Percentiles rank a stretch among this genome's conserved stretches.
phyloP scores from a whole-genome alignment of 768 basidiomycete genomes.

The Tephrocybe rancida region DNA sequence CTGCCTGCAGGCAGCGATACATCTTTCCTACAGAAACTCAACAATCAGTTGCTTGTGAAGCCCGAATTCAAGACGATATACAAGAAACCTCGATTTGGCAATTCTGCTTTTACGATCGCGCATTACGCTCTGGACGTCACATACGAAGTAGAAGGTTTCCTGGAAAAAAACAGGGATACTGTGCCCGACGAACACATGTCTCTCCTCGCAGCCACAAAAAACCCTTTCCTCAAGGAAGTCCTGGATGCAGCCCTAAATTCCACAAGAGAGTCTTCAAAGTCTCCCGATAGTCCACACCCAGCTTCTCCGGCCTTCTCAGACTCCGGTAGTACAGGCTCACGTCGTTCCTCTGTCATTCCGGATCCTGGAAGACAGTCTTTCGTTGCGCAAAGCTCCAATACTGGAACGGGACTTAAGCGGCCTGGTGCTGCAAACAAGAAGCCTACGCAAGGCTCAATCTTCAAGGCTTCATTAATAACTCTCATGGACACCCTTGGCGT shows the following conservation, averaged over 20 bases:
- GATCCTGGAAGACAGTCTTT: slow-evolving; percentile 83
- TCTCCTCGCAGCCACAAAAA: slow-evolving; percentile 83
- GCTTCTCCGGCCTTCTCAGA: slow-evolving; percentile 80
- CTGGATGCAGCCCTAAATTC: slow-evolving; percentile 87
- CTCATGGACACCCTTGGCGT: slow-evolving; percentile 97
- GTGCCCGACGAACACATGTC: slow-evolving; percentile 98
- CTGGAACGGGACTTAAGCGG: slow-evolving; percentile 48
- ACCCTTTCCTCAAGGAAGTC: slow-evolving; percentile 93
- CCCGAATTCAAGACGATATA: slow-evolving; percentile 86
- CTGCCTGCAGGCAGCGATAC: slow-evolving; percentile 90
- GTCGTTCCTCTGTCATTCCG: slow-evolving; percentile 83
- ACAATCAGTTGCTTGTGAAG: slow-evolving; percentile 76
- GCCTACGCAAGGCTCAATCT: slow-evolving; percentile 97
- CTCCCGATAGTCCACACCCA: slow-evolving; percentile 68
- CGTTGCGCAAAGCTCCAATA: slow-evolving; percentile 48
- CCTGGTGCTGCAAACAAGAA: slow-evolving; percentile 77
- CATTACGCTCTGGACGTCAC: slow-evolving; percentile 99
- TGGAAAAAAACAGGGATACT: slow-evolving; percentile 99
- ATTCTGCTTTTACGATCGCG: slow-evolving; percentile 94
- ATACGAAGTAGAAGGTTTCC: slow-evolving; percentile 96
- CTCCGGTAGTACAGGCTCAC: slow-evolving; percentile 73
- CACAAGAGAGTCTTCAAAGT: slow-evolving; percentile 67
- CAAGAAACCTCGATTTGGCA: slow-evolving; percentile 99
- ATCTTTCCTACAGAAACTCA: slow-evolving; percentile 92
- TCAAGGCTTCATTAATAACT: slow-evolving; percentile 91